Base-by-base conservation (phyloP, 2,329 filamentous ascomycete species). In the Fusarium fracticaudum region DNA sequence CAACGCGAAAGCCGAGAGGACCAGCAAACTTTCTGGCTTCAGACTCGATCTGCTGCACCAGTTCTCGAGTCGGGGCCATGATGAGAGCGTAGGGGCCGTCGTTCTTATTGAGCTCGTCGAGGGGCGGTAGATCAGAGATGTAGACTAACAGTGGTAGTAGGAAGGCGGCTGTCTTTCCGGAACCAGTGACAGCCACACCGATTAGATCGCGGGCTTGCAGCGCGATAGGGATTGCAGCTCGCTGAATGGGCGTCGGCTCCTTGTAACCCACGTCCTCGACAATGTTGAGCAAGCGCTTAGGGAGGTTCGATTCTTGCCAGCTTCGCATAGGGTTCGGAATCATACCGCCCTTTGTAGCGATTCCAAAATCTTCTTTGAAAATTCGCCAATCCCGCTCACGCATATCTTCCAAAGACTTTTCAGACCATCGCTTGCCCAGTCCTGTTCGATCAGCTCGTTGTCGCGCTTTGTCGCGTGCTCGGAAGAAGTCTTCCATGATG, bases 311-410 rank as follows among this genome's bases (percentile, higher is more conserved):
- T 83, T 99, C 96, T 53, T 89, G 81, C 96, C 96, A 99, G 76
- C 88, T 94, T 57, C 96, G 94, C 95, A 99, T 98, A 1, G 96
- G 96, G 78, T 98, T 96, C 2, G 96, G 96, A 64, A 98, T 94
- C 33, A 89, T 88, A 48, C 96, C 96, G 66, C 96, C 96, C 83
- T 98, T 98, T 14, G 95, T 98, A 45, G 92, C 89, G 81, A 99
- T 99, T 77, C 96, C 97, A 85, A 98, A 98, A 83, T 99, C 95
- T 83, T 98, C 96, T 84, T 98, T 99, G 91, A 99, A 98, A 78
- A 99, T 98, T 80, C 96, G 94, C 96, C 96, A 99, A 83, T 99
- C 96, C 81, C 96, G 89, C 84, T 98, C 95, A 72, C 94, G 93
- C 96, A 99, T 99, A 78, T 98, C 94, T 20, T 93, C 91, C 72